Evolutionary conservation across 2,329 filamentous ascomycete species (phyloP).

Genomic region (Leptographium galeiforme): DNA sequence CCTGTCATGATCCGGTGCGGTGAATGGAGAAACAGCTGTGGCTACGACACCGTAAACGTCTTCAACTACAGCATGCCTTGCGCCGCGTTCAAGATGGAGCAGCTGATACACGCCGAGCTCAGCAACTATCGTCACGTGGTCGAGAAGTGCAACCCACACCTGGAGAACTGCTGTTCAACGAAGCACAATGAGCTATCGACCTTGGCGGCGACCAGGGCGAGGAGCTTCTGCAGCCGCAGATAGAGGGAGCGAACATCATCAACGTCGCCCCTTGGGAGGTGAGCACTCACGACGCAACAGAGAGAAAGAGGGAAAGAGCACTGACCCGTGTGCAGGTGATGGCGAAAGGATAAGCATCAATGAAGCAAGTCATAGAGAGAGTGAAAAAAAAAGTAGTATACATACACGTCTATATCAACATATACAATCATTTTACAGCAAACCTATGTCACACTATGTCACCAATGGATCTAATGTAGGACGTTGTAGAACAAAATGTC

Average conservation of each 20-base stretch:
- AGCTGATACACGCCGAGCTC: not conserved
- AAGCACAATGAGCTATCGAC: not conserved
- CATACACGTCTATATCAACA: too few species aligned
- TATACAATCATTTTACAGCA: too few species aligned
- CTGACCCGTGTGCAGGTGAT: not conserved
- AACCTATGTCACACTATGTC: too few species aligned
- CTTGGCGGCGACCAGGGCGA: not conserved
- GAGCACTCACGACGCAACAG: too few species aligned
- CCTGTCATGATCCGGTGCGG: not conserved
- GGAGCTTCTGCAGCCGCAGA: not conserved
- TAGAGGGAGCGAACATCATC: not conserved
- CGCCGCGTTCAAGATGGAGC: not conserved
- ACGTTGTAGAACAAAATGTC: too few species aligned
- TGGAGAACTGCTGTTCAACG: not conserved
- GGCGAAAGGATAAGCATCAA: not conserved
- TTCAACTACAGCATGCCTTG: not conserved
- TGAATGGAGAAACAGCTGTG: not conserved
- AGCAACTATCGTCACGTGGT: not conserved
- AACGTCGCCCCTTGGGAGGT: not conserved
- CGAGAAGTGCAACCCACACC: not conserved
- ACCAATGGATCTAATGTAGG: too few species aligned
- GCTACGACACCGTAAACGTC: not conserved
- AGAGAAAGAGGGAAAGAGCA: not conserved
- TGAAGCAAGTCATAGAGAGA: too few species aligned
- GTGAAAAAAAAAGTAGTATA: too few species aligned